Conservation (phyloP, 192 early-diverging fungal species). For the Coemansia sp. region DNA sequence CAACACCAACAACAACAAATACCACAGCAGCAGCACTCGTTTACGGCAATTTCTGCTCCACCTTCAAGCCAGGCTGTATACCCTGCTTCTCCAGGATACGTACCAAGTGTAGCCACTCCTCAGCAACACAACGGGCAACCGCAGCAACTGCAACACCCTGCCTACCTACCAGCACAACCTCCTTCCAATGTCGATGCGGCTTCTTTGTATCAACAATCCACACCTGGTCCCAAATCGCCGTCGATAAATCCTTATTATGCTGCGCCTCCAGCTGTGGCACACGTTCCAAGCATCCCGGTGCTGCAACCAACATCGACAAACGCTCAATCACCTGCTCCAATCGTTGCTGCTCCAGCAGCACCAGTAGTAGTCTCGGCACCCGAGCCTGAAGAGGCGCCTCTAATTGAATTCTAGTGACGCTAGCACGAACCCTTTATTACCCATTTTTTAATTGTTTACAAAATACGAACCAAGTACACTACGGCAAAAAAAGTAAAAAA, state of each 20-base stretch:
- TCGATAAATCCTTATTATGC: slow-evolving; percentile 26
- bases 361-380: slow-evolving; percentile 2
- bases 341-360: neutral
- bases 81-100: slow-evolving; percentile 1
- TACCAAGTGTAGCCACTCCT: neutral
- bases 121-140: slow-evolving; percentile 7
- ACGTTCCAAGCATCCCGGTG: slow-evolving; percentile 47
- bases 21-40: slow-evolving; percentile 20
- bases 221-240: slow-evolving; percentile 14
- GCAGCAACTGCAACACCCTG: neutral
- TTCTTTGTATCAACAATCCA: neutral
- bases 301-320: slow-evolving; percentile 24
- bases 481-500: too few relatives aligned
- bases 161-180: neutral
- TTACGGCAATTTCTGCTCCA: slow-evolving; percentile 7
- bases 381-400: slow-evolving; percentile 34
- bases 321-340: slow-evolving; percentile 7
- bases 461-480: neutral
- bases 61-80: neutral
- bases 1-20: slow-evolving; percentile 27
- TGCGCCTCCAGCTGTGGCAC: slow-evolving; percentile 19
- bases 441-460: neutral
- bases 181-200: neutral
- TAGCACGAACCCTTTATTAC: neutral
- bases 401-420: slow-evolving; percentile 33